phyloP scores from a whole-genome alignment of 2,329 filamentous ascomycete species.

The Alternaria infectoria region DNA sequence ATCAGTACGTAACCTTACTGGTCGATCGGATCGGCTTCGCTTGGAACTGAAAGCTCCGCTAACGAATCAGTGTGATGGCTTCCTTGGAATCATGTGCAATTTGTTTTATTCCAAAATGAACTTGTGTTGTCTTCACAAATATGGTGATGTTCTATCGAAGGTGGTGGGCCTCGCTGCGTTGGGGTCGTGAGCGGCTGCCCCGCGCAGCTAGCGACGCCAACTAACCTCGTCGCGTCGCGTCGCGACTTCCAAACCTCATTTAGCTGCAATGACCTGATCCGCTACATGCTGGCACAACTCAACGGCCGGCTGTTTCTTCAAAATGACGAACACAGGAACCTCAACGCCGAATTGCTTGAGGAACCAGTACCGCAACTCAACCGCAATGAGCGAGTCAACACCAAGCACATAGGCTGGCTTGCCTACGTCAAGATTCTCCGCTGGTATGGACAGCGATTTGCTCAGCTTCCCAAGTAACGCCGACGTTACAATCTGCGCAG shows the following conservation, averaged over 20 bases:
- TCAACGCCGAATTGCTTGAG: conserved; percentile 20
- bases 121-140: too few species aligned
- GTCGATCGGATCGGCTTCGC: not conserved
- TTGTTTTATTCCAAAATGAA: too few species aligned
- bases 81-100: too few species aligned
- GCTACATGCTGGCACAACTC: conserved; percentile 8
- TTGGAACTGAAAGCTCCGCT: not conserved
- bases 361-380: conserved; percentile 31
- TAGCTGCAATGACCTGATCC: conserved; percentile 4
- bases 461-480: conserved; percentile 9
- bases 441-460: conserved; percentile 11
- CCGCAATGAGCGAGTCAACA: conserved; percentile 32
- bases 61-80: not conserved
- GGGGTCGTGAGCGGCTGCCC: not conserved
- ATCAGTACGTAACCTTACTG: too few species aligned
- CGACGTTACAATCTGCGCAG: conserved; percentile 2
- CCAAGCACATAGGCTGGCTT: conserved; percentile 18
- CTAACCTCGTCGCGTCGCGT: not conserved
- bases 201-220: not conserved
- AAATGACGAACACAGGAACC: conserved; percentile 25
- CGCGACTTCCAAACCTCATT: not conserved
- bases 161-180: not conserved
- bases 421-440: conserved; percentile 7
- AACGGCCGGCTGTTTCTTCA: conserved; percentile 14
- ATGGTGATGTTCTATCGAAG: not conserved